A percentile compares a stretch with the other conserved stretches of the same genome.
These are phyloP conservation scores for Salix koriyanagi DNA, from an alignment of 345 rosid species.

Conservation along the genomic window DNA sequence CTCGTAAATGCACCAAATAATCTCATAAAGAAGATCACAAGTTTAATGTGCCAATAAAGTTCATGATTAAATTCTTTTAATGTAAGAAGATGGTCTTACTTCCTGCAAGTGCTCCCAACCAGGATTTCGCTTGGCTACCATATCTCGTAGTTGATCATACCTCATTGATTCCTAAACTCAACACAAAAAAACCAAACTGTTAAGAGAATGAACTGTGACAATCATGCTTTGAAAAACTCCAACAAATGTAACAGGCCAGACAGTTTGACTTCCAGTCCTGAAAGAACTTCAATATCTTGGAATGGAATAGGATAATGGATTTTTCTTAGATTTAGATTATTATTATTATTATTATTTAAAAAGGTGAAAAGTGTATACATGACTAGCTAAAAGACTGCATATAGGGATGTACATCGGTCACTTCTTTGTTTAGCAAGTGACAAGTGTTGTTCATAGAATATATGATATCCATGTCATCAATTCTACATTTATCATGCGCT, in stretches of 20 bases:
- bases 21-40: neutral
- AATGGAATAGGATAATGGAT: neutral
- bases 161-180: constrained; percentile 69
- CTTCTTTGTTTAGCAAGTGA: neutral
- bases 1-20: neutral
- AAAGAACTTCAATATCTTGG: neutral
- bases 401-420: neutral
- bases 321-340: neutral
- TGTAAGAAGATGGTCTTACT: constrained; percentile 38
- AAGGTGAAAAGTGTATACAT: neutral
- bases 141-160: constrained; percentile 81
- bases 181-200: constrained; percentile 18
- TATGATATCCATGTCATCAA: neutral
- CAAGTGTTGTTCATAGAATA: neutral
- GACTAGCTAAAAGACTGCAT: neutral
- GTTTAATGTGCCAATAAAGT: neutral
- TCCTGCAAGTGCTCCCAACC: constrained; percentile 96
- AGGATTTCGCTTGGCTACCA: constrained; percentile 72
- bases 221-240: neutral
- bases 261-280: neutral
- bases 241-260: neutral
- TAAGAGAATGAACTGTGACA: neutral
- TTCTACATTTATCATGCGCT: neutral
- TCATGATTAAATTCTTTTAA: neutral
- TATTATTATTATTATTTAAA: neutral